Evolutionary conservation across 768 basidiomycete genomes (phyloP).

Genomic region (Agaricus bisporus): DNA sequence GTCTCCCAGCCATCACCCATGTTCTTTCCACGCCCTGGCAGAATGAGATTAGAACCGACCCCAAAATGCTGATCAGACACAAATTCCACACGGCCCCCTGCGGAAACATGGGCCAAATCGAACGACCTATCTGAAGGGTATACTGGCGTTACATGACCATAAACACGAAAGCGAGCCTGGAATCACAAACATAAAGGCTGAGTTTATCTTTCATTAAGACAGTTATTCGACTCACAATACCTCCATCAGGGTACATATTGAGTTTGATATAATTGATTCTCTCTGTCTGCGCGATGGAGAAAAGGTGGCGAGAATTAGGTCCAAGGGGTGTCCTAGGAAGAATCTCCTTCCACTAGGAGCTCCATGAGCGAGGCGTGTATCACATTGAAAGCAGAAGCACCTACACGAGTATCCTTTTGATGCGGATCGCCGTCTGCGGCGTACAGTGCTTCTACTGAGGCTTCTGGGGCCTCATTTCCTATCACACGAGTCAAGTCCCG

Average conservation of each 20-base stretch:
- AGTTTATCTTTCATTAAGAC: neutral
- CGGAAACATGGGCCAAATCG: slow-evolving; percentile 88
- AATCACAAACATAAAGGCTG: slow-evolving; percentile 11
- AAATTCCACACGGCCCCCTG: slow-evolving; percentile 78
- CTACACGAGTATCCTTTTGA: slow-evolving; percentile 48
- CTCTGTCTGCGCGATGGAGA: slow-evolving; percentile 53
- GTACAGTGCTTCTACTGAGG: slow-evolving; percentile 62
- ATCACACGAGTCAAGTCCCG: slow-evolving; percentile 8
- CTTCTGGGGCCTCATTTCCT: slow-evolving; percentile 83
- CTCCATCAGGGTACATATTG: slow-evolving; percentile 95
- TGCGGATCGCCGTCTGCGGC: slow-evolving; percentile 36
- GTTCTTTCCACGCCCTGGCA: slow-evolving; percentile 88
- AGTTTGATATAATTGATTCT: slow-evolving; percentile 79
- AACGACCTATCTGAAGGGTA: slow-evolving; percentile 52
- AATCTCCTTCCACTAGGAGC: slow-evolving; percentile 71
- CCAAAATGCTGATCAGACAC: slow-evolving; percentile 96
- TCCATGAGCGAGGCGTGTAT: slow-evolving; percentile 9
- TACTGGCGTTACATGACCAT: slow-evolving; percentile 70
- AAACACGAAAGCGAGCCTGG: slow-evolving; percentile 89
- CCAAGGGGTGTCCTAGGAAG: slow-evolving; percentile 73
- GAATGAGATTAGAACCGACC: slow-evolving; percentile 81
- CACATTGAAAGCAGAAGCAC: slow-evolving; percentile 15
- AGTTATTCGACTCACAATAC: slow-evolving; percentile 59
- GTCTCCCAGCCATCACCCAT: slow-evolving; percentile 99
- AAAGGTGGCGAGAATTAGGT: slow-evolving; percentile 85